These are phyloP conservation scores for Albizia julibrissin DNA, from an alignment of 306 rosid genomes.

Conservation along the genomic window DNA sequence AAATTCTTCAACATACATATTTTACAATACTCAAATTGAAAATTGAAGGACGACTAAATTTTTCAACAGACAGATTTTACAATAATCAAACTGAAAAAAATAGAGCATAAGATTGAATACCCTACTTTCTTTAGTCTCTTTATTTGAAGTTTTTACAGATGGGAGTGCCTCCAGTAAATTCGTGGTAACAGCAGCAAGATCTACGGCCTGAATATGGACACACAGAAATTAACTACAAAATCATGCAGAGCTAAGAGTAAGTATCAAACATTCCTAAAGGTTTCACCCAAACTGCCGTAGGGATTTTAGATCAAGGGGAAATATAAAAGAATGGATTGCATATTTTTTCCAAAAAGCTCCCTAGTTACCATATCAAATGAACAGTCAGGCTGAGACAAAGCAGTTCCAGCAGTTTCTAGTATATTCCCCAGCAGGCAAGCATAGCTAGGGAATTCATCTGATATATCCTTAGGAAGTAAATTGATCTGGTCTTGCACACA, in stretches of 20 bases:
- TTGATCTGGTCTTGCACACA: conserved; percentile 64
- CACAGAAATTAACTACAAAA: conserved; percentile 27
- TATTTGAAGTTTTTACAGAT: conserved; percentile 54
- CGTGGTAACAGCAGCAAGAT: conserved; percentile 82
- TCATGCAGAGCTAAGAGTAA: not conserved
- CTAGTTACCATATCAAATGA: conserved; percentile 78
- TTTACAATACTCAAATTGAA: not conserved
- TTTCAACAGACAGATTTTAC: not conserved
- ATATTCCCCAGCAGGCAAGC: conserved; percentile 97
- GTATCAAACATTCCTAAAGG: not conserved
- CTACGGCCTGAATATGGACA: conserved; percentile 65
- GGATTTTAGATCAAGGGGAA: not conserved
- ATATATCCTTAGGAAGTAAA: conserved; percentile 72
- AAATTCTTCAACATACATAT: not conserved
- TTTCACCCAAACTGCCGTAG: not conserved
- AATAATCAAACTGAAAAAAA: not conserved
- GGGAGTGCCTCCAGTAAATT: conserved; percentile 82
- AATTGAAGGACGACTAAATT: not conserved
- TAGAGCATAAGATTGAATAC: conserved; percentile 19
- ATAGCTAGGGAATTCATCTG: conserved; percentile 78
- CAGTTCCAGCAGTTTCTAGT: conserved; percentile 74
- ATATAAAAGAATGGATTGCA: conserved; percentile 24
- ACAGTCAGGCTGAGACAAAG: conserved; percentile 79
- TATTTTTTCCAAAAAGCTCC: conserved; percentile 29
- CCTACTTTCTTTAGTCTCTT: conserved; percentile 56